phyloP scores from a whole-genome alignment of 345 rosid genomes.

The Punica granatum region DNA sequence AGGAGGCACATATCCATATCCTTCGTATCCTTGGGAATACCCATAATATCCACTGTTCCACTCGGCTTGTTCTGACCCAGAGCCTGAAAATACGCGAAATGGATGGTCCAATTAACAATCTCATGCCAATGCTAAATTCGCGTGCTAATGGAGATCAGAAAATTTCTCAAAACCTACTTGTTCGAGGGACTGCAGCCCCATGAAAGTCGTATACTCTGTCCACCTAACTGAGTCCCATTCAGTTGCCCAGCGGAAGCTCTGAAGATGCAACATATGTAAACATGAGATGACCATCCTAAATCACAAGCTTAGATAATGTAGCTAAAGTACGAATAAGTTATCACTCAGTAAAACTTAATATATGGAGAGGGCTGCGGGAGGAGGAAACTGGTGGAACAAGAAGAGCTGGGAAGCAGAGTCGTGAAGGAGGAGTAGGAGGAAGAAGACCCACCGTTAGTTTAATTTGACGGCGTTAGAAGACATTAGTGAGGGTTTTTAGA shows the following conservation, averaged over 20 bases:
- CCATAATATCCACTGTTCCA: constrained; percentile 83
- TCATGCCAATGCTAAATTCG: neutral
- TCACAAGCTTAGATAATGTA: neutral
- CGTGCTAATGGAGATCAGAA: neutral
- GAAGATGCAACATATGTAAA: constrained; percentile 4
- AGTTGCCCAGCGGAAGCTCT: constrained; percentile 83
- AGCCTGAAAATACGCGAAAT: constrained; percentile 23
- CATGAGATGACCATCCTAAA: neutral
- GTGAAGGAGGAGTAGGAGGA: too few species aligned
- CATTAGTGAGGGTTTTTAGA: too few species aligned
- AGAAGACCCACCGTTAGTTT: too few species aligned
- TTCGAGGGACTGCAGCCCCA: constrained; percentile 96
- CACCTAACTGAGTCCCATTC: constrained; percentile 83
- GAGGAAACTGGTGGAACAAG: too few species aligned
- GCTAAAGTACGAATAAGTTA: neutral
- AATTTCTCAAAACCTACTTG: constrained; percentile 60
- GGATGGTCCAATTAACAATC: neutral
- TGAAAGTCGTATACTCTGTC: constrained; percentile 81
- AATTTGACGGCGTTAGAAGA: too few species aligned
- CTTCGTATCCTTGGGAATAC: constrained; percentile 80
- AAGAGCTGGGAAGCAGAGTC: too few species aligned
- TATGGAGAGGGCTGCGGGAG: too few species aligned
- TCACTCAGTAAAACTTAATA: neutral
- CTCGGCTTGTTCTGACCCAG: constrained; percentile 65
- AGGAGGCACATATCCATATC: constrained; percentile 76